Conservation (phyloP, 2,329 filamentous ascomycete genomes). For the Talaromyces islandicus region DNA sequence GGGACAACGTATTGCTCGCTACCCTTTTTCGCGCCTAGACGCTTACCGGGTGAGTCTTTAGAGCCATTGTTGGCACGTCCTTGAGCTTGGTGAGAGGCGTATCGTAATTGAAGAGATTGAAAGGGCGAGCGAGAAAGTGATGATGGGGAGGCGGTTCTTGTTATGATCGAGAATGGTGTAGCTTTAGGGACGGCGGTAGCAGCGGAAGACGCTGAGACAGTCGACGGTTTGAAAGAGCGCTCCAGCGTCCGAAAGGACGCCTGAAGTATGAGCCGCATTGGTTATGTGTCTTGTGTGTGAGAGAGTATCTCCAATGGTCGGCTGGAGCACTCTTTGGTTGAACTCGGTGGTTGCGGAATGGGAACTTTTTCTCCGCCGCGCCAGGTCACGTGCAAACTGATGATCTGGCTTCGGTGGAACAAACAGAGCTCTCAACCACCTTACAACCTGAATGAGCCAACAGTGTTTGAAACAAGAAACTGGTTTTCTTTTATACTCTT, state of each 20-base stretch:
- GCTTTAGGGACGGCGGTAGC: constrained; percentile 12
- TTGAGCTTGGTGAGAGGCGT: constrained; percentile 61
- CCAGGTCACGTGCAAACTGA: neutral
- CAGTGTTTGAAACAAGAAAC: neutral
- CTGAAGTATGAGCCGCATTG: constrained; percentile 36
- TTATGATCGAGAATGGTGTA: constrained; percentile 17
- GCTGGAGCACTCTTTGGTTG: neutral
- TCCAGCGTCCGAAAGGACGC: constrained; percentile 34
- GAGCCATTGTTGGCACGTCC: constrained; percentile 61
- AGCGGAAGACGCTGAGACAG: constrained; percentile 23
- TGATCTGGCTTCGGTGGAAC: neutral
- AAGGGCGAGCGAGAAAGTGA: constrained; percentile 26
- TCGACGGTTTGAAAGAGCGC: constrained; percentile 25
- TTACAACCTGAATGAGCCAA: neutral
- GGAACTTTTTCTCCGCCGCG: neutral
- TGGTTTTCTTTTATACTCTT: neutral
- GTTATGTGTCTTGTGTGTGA: neutral
- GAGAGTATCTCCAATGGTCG: neutral
- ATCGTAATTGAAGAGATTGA: constrained; percentile 46
- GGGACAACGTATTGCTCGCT: constrained; percentile 91
- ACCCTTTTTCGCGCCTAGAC: constrained; percentile 88
- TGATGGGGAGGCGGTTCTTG: constrained; percentile 15
- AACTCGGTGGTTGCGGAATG: neutral
- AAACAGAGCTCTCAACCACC: neutral
- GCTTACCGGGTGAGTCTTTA: constrained; percentile 70